phyloP scores from a whole-genome alignment of 352 stramenopile genomes.

The Phytopythium helicoides region DNA sequence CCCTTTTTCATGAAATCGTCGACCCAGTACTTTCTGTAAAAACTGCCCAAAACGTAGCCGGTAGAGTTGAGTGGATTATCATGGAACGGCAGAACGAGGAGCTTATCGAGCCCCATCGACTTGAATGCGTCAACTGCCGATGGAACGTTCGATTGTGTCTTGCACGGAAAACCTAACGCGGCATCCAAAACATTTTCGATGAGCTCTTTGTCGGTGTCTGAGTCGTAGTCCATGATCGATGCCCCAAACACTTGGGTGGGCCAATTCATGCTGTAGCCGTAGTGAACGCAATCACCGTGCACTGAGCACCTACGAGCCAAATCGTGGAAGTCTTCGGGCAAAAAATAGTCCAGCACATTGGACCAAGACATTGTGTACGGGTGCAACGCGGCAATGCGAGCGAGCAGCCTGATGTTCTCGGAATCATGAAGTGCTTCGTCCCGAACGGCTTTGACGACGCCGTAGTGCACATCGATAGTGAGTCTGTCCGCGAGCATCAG shows the following conservation, averaged over 20 bases:
- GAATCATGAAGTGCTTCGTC: not conserved
- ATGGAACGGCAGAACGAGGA: constrained; percentile 14
- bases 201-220: not conserved
- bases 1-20: constrained; percentile 19
- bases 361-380: constrained; percentile 24
- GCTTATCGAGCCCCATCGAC: constrained; percentile 10
- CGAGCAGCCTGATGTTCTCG: constrained; percentile 9
- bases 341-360: constrained; percentile 18
- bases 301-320: constrained; percentile 20
- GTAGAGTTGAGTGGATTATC: constrained; percentile 13
- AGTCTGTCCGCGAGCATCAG: constrained; percentile 13
- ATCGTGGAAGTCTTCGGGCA: constrained; percentile 23
- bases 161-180: constrained; percentile 8
- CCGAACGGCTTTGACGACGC: constrained; percentile 20
- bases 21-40: constrained; percentile 14
- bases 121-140: constrained; percentile 3
- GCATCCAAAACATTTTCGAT: constrained; percentile 9
- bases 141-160: not conserved
- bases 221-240: constrained; percentile 16
- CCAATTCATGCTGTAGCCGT: constrained; percentile 29
- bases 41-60: constrained; percentile 8
- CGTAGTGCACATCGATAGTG: constrained; percentile 19
- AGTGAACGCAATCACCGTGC: constrained; percentile 16
- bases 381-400: constrained; percentile 14
- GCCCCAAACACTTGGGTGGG: constrained; percentile 13